Evolutionary conservation across 306 rosid genomes (phyloP), one percentile per base, ranked within the genome.

Genomic region (Alnus glutinosa): DNA sequence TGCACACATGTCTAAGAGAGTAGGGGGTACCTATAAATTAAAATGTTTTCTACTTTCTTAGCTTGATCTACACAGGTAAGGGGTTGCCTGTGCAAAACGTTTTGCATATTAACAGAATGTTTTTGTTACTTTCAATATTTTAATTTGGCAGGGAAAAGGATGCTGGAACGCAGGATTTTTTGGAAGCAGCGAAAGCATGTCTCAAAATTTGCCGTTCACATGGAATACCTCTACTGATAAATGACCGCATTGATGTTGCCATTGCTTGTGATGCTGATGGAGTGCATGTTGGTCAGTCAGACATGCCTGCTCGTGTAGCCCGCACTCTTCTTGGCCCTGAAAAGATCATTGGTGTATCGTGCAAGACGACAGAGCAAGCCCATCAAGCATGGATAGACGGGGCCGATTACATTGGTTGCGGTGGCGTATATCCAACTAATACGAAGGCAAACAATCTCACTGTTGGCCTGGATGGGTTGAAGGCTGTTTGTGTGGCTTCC

Each of bases 191-290:
- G 66, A 90, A 89, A 82, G 89, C 83, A 47, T 92, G 97, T 74
- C 85, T 90, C 9, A 54, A 92, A 80, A 88, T 95, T 78, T 95
- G 98, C 55, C 92, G 50, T 78, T 81, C 86, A 57, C 79, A 83
- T 34, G 92, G 98, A 57, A 91, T 95, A 46, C 96, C 91, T 61
- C 80, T 92, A 10, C 88, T 95, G 55, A 91, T 95, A 84, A 95
- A 95, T 18, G 98, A 95, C 79, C 92, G 98, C 12, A 77, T 91
- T 15, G 96, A 95, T 77, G 86, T 95, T 49, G 96, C 96, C 51
- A 92, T 95, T 73, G 98, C 98, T 62, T 88, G 96, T 70, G 92
- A 89, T 76, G 98, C 98, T 2, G 98, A 91, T 71, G 98, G 98
- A 68, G 93, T 95, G 74, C 98, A 95, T 79, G 81, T 95, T 76